Base-by-base conservation (phyloP, 2,329 filamentous ascomycete genomes). In the Dactylella cylindrospora region DNA sequence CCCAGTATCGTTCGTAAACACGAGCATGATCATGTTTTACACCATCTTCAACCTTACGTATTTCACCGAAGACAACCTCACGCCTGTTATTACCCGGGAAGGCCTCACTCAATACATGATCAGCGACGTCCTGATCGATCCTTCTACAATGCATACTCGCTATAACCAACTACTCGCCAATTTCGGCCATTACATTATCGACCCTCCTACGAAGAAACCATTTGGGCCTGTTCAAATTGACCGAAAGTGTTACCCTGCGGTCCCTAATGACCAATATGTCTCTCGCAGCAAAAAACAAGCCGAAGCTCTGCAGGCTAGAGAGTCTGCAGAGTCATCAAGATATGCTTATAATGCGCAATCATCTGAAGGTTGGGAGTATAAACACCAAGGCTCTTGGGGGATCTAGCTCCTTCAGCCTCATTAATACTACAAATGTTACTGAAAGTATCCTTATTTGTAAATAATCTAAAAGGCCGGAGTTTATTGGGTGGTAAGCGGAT, bases 51-150 rank as follows among this genome's bases (percentile, higher is more conserved):
- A 49, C 20, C 25, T 61, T 5, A 52, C 55, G 3, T 61, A 61
- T 26, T 52, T 61, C 5, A 61, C 55, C 1, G 55, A 61, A 41
- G 13, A 23, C 9, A 53, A 53, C 10, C 23, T 53, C 8, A 61
- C 49, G 55, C 55, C 55, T 19, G 46, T 61, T 10, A 40, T 61
- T 2, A 61, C 55, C 5, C 55, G 55, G 1, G 55, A 61, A 6
- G 55, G 55, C 5, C 53, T 61, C 35, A 40, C 52, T 12, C 33
- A 61, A 23, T 61, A 61, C 25, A 53, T 61, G 47, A 61, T 45
- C 9, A 33, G 32, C 0, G 41, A 47, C 12, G 55, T 61, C 1
- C 25, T 61, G 9, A 43, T 49, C 12, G 41, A 61, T n/a, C 55
- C 55, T 19, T 52, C 55, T 6, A 31, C 15, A 3, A 61, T 61